Base-by-base conservation (phyloP, 495 filamentous ascomycete species). In the Podospora conica region DNA sequence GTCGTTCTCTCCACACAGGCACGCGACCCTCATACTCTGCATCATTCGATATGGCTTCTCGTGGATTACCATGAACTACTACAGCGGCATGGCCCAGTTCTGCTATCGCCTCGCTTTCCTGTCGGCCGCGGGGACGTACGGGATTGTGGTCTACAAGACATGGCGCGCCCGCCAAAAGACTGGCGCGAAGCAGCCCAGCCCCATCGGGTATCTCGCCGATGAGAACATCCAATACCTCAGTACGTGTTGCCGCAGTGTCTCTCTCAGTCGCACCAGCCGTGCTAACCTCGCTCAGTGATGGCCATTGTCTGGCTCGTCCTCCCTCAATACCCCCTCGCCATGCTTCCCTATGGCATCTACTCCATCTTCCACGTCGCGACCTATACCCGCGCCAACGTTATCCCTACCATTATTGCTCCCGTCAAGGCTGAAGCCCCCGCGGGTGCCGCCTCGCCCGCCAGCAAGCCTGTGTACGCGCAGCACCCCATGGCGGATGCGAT, bases 61-160 rank as follows among this genome's bases (percentile, higher is more conserved):
- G 40, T 92, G 91, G 79, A 78, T 96, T 66, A 87, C 88, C 72
- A 89, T 97, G 82, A 92, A 92, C 80, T 90, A 82, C 74, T 88
- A 88, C 73, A 87, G 87, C 20, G 76, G 83, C 65, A 84, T 86
- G 81, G 93, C 94, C 28, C 81, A 83, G 61, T 86, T 96, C 75
- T 87, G 88, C 65, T 98, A 98, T 77, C 93, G 96, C 69, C 82
- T 90, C 33, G 90, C 93, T 53, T 98, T 98, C 76, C 63, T 97
- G 63, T 86, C 91, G 9, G 95, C 95, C 0, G 91, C 93, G 12
- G 86, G 85, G 27, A 98, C 95, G 3, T 98, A 98, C 78, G 95
- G 96, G 68, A 97, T 98, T 66, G 95, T 98, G 21, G 96, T 98
- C n/a, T 98, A 96, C 84, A 98, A 98, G 85, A 92, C 91, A 60